phyloP scores from a whole-genome alignment of 352 stramenopile species.

The Phytopythium aichiense region DNA sequence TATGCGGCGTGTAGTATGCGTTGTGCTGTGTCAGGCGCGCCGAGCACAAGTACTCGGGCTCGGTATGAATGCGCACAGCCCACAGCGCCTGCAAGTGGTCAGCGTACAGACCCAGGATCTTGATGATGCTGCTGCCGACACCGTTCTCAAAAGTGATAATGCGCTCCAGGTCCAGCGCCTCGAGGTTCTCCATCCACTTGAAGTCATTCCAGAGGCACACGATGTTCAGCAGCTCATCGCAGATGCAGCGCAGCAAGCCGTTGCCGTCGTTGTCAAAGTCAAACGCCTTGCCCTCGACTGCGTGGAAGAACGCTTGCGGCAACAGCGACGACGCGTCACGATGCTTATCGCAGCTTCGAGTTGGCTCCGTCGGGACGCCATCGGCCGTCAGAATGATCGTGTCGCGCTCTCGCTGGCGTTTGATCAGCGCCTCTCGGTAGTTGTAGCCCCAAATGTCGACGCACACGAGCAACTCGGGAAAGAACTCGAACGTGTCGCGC shows the following conservation, averaged over 20 bases:
- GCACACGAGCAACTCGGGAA: constrained; percentile 59
- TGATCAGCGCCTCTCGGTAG: constrained; percentile 31
- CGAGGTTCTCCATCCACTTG: constrained; percentile 59
- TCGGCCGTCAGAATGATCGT: constrained; percentile 3
- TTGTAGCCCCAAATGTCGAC: constrained; percentile 63
- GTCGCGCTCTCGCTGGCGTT: constrained; percentile 9
- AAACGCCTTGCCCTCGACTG: constrained; percentile 40
- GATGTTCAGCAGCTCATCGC: constrained; percentile 67
- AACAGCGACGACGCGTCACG: constrained; percentile 11
- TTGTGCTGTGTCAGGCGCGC: constrained; percentile 68
- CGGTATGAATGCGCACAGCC: constrained; percentile 35
- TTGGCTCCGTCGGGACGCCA: not conserved
- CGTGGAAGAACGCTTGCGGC: constrained; percentile 38
- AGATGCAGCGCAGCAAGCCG: constrained; percentile 53
- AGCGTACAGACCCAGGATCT: constrained; percentile 56
- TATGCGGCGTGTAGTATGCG: constrained; percentile 49
- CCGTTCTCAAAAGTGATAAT: constrained; percentile 58
- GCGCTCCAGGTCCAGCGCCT: constrained; percentile 36
- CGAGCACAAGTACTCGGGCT: constrained; percentile 38
- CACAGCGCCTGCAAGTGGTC: constrained; percentile 57
- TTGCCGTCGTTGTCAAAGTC: constrained; percentile 68
- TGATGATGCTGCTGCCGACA: constrained; percentile 53
- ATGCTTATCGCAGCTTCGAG: not conserved
- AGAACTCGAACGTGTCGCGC: constrained; percentile 62
- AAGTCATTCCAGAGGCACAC: constrained; percentile 80